These are phyloP conservation scores for Martiniozyma abietophila DNA, from an alignment of 805 yeast genomes.

Conservation along the genomic window DNA sequence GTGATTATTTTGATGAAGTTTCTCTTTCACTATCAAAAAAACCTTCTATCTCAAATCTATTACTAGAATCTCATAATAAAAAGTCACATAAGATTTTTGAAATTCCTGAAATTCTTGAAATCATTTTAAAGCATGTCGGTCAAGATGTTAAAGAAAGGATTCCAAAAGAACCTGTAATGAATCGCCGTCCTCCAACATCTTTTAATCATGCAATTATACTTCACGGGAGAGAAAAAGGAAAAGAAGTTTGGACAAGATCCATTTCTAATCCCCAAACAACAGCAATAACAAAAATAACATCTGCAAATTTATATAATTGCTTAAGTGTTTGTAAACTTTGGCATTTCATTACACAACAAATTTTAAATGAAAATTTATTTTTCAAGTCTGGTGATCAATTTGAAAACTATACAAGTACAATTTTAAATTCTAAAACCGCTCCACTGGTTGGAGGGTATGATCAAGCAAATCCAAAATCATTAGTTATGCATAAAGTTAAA, in stretches of 20 bases:
- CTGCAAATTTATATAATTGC: conserved; percentile 46
- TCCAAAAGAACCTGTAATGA: conserved; percentile 55
- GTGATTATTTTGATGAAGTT: no score
- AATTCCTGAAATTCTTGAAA: conserved; percentile 66
- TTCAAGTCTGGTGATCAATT: conserved; percentile 41
- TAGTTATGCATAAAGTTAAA: conserved; percentile 60
- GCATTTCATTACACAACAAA: conserved; percentile 43
- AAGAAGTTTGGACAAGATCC: conserved; percentile 34
- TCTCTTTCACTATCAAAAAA: no score
- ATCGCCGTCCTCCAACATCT: conserved; percentile 61
- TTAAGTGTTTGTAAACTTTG: conserved; percentile 62
- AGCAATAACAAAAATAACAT: conserved; percentile 3
- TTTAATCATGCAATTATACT: conserved; percentile 56
- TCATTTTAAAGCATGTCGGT: conserved; percentile 56
- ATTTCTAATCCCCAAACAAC: conserved; percentile 11
- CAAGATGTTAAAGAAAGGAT: conserved; percentile 32
- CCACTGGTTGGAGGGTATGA: conserved; percentile 1
- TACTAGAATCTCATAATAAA: neutral
- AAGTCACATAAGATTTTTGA: conserved; percentile 36
- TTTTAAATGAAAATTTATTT: conserved; percentile 45
- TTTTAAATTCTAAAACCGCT: conserved; percentile 1
- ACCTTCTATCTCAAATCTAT: no score
- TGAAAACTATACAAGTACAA: conserved; percentile 12
- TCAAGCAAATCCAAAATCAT: conserved; percentile 22
- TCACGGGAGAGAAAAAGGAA: conserved; percentile 28